Base-by-base conservation (phyloP, 176 grass and related monocot genomes). In the Miscanthus lutarioriparius region DNA sequence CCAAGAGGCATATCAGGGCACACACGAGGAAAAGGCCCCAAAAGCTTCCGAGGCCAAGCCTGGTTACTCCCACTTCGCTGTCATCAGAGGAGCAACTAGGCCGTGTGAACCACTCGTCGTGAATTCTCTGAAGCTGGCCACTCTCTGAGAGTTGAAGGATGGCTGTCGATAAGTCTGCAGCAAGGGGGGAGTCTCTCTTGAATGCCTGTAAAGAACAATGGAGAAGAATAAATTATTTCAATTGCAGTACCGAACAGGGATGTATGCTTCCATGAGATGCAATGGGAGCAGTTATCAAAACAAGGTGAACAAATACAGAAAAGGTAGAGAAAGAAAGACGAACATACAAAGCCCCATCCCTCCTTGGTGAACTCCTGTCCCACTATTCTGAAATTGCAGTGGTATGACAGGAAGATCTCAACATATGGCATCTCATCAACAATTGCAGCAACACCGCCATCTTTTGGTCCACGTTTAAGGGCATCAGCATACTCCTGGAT, bases 291-390 rank as follows among this genome's bases (percentile, higher is more conserved):
- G 6, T 13, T 30, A 30, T 11, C 5, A 66, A 30, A 53, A 15
- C 4, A 54, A 32, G 12, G 7, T 6, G 53, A 80, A 75, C 17
- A 28, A 51, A 80, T 62, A 70, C 49, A 62, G 0, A 75, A 77
- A 16, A 53, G 39, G 12, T 35, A 80, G 23, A 53, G 25, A 20
- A 19, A 22, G 76, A 71, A 44, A 1, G 20, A 56, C 22, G 39
- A 74, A 98, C 96, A 41, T 95, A 98, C 96, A 85, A 98, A 98
- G 63, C 96, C 96, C 96, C 96, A 98, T 83, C 96, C 96, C 72
- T 93, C 93, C 59, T 79, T 85, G 1, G 96, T 95, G 78, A 98
- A 98, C 39, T 93, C 91, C 77, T 95, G 91, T 8, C 93, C 96
- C 10, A 95, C 96, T 48, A 85, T 70, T 53, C 87, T 77, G 90